phyloP scores from a whole-genome alignment of 257 asterid genomes.

The Solanum microdontum region DNA sequence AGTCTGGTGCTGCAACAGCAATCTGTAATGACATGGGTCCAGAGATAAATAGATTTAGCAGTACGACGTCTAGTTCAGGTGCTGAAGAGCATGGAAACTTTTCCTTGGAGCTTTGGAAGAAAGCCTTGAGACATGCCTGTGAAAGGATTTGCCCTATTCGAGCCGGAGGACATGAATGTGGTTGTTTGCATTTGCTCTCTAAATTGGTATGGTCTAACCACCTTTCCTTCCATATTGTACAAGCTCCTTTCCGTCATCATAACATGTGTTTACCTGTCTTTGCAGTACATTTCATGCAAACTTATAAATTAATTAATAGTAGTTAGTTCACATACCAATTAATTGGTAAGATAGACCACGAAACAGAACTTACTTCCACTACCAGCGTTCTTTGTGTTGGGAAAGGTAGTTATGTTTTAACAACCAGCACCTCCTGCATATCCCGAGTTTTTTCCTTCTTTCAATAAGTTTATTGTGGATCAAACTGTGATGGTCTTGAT shows the following conservation, averaged over 20 bases:
- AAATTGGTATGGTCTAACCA: slow-evolving; percentile 40
- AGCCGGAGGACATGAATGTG: slow-evolving; percentile 63
- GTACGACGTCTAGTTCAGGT: slow-evolving; percentile 35
- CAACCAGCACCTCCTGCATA: not conserved
- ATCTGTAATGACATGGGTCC: slow-evolving; percentile 11
- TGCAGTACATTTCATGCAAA: not conserved
- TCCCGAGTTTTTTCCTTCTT: not conserved
- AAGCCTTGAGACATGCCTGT: slow-evolving; percentile 83
- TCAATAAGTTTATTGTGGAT: not conserved
- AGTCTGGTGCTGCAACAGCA: slow-evolving; percentile 38
- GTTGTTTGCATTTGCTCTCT: slow-evolving; percentile 74
- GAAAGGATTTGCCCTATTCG: slow-evolving; percentile 89
- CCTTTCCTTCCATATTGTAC: not conserved
- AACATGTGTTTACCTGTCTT: not conserved
- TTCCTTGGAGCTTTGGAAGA: slow-evolving; percentile 77
- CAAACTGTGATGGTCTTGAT: not conserved
- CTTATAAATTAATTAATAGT: not conserved
- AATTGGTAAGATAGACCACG: not conserved
- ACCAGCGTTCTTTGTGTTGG: not conserved
- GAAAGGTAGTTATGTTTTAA: not conserved
- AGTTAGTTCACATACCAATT: not conserved
- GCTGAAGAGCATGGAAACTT: slow-evolving; percentile 55
- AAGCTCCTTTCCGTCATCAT: not conserved
- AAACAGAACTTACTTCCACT: not conserved
- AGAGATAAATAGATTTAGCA: not conserved